Percentiles rank a stretch among this genome's conserved stretches.
Conservation (phyloP, 768 basidiomycete species). For the Podaxis pistillaris region DNA sequence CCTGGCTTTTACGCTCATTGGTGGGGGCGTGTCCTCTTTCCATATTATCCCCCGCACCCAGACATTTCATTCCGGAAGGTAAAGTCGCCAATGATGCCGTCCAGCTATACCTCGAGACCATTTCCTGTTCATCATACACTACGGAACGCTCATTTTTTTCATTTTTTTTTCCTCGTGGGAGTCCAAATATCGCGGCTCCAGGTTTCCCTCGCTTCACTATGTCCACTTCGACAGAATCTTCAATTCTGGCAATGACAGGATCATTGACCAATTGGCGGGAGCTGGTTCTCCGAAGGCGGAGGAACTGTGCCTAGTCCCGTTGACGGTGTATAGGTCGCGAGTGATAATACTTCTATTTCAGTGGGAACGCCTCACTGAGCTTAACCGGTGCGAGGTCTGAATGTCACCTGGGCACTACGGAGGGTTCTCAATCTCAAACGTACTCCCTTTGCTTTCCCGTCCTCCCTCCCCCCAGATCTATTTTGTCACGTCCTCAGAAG, state of each 20-base stretch:
- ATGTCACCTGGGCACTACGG: background rate
- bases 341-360: background rate
- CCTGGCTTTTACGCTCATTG: conserved; percentile 8
- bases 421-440: background rate
- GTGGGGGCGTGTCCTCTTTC: conserved; percentile 2
- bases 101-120: background rate
- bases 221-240: background rate
- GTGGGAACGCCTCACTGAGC: background rate
- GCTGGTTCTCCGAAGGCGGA: background rate
- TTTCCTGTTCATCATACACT: background rate
- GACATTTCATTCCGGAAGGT: background rate
- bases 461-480: background rate
- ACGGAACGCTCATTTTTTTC: background rate
- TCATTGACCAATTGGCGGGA: background rate
- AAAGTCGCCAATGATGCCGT: background rate
- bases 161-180: background rate
- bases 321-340: background rate
- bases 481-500: background rate
- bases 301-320: background rate
- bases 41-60: background rate
- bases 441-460: background rate
- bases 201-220: background rate
- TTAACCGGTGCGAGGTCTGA: background rate
- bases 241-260: background rate
- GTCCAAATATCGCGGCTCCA: background rate